Percentiles rank a stretch among this genome's conserved stretches.
These are phyloP conservation scores for Fusarium sp. DNA, from an alignment of 2,329 filamentous ascomycete genomes.

Conservation along the genomic window DNA sequence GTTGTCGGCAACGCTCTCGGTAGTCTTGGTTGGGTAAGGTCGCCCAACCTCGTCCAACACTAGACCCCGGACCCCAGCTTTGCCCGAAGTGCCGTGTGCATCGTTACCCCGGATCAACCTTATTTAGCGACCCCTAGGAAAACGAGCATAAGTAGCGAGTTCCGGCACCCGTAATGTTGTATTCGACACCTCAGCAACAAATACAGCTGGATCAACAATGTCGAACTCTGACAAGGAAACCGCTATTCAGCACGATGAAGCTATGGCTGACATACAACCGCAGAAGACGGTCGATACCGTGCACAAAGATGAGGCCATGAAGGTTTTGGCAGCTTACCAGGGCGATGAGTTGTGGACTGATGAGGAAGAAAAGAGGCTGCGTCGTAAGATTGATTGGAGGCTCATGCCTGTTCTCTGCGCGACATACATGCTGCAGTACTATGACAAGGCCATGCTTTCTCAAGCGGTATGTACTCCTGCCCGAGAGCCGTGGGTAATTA, in stretches of 20 bases:
- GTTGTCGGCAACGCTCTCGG: constrained; percentile 21
- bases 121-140: background rate
- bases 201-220: constrained; percentile 20
- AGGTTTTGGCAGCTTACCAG: constrained; percentile 57
- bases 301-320: constrained; percentile 51
- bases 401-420: constrained; percentile 61
- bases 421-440: constrained; percentile 62
- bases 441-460: constrained; percentile 66
- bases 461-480: constrained; percentile 59
- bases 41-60: constrained; percentile 7
- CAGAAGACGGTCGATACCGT: constrained; percentile 36
- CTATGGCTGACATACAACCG: constrained; percentile 3
- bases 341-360: constrained; percentile 60
- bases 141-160: constrained; percentile 31
- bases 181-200: constrained; percentile 1
- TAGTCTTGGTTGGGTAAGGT: constrained; percentile 20
- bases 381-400: constrained; percentile 49
- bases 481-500: fast-evolving
- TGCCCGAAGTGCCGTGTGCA: background rate
- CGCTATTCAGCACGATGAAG: constrained; percentile 27
- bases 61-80: background rate
- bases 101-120: constrained; percentile 22
- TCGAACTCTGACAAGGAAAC: constrained; percentile 37
- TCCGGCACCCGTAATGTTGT: constrained; percentile 7
- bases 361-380: constrained; percentile 58